phyloP scores from a whole-genome alignment of 2,329 filamentous ascomycete species.

The Claviceps capensis region DNA sequence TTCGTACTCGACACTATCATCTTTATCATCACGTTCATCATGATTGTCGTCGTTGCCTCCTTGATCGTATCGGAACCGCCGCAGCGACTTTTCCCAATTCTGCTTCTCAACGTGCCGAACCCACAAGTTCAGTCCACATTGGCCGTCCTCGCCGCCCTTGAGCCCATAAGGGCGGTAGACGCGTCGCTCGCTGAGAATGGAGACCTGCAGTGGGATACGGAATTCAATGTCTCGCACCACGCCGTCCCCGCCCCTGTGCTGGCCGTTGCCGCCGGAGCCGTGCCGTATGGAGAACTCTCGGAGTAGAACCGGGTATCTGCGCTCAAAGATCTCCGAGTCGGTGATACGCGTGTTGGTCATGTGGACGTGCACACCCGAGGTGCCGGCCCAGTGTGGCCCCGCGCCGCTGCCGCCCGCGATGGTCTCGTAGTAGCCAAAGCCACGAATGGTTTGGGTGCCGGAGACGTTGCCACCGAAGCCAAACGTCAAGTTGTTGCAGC shows the following conservation, averaged over 20 bases:
- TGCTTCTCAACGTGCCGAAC: slow-evolving; percentile 54
- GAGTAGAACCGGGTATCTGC: slow-evolving; percentile 56
- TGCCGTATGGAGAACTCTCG: slow-evolving; percentile 53
- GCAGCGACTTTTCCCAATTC: slow-evolving; percentile 32
- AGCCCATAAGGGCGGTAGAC: slow-evolving; percentile 57
- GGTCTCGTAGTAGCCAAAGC: slow-evolving; percentile 48
- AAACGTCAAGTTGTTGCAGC: slow-evolving; percentile 76
- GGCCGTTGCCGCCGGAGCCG: slow-evolving; percentile 50
- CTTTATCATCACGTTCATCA: slow-evolving; percentile 10
- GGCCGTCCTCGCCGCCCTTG: slow-evolving; percentile 65
- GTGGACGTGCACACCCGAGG: slow-evolving; percentile 30
- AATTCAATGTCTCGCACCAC: slow-evolving; percentile 70
- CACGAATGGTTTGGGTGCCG: slow-evolving; percentile 23
- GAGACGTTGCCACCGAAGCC: slow-evolving; percentile 45
- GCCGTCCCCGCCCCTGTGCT: slow-evolving; percentile 58
- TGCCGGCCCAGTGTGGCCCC: slow-evolving; percentile 37
- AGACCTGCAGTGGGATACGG: slow-evolving; percentile 60
- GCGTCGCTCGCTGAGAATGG: slow-evolving; percentile 63
- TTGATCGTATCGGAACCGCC: slow-evolving; percentile 20
- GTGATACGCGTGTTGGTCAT: slow-evolving; percentile 75
- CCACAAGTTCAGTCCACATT: slow-evolving; percentile 79
- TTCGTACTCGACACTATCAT: slow-evolving; percentile 32
- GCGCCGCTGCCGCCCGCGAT: slow-evolving; percentile 52
- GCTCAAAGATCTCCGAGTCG: slow-evolving; percentile 30
- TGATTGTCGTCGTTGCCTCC: neutral